Percentiles rank a stretch among this genome's conserved stretches.
phyloP scores from a whole-genome alignment of 2,329 filamentous ascomycete genomes.

The Diaporthe australafricana region DNA sequence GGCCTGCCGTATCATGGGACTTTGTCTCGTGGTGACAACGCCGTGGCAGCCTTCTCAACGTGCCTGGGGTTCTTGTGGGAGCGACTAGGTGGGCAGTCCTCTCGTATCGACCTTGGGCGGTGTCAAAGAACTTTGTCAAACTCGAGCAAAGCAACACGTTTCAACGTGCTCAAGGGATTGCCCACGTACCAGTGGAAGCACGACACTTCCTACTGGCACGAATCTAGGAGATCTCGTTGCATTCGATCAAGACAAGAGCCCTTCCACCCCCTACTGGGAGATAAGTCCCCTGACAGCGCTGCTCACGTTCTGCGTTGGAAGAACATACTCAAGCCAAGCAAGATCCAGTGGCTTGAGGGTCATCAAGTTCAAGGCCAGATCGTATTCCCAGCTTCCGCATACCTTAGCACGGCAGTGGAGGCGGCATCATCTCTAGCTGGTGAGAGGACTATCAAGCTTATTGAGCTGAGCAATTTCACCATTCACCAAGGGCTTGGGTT shows the following conservation, averaged over 20 bases:
- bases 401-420: constrained; percentile 40
- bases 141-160: neutral
- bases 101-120: neutral
- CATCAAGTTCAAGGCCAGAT: constrained; percentile 49
- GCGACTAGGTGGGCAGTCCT: neutral
- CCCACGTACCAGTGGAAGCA: constrained; percentile 37
- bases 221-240: constrained; percentile 32
- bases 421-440: constrained; percentile 29
- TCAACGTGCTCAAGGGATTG: constrained; percentile 28
- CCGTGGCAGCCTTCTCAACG: constrained; percentile 37
- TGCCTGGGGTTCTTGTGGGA: constrained; percentile 38
- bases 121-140: constrained; percentile 2
- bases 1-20: constrained; percentile 42
- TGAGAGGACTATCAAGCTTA: neutral
- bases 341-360: constrained; percentile 52
- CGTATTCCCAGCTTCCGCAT: constrained; percentile 51
- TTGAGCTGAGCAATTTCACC: constrained; percentile 39
- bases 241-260: neutral
- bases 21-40: constrained; percentile 38
- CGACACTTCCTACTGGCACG: constrained; percentile 26
- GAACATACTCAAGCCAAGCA: constrained; percentile 40
- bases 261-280: constrained; percentile 34
- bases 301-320: constrained; percentile 40
- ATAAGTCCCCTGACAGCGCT: neutral
- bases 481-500: constrained; percentile 38